These are phyloP conservation scores for Paspalum notatum DNA, from an alignment of 176 grass and related monocot species.

Conservation along the genomic window DNA sequence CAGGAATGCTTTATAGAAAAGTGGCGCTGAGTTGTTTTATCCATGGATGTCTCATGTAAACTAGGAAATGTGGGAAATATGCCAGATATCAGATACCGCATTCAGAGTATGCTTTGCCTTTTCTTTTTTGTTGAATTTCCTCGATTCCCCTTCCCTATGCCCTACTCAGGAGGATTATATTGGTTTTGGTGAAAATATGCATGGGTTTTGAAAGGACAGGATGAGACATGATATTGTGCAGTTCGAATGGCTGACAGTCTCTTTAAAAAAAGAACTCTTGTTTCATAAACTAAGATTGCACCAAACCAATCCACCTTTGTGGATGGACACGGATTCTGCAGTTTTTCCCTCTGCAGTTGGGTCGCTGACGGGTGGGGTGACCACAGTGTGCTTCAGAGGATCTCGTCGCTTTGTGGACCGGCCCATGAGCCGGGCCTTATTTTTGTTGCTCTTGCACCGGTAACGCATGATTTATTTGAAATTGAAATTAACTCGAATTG, in stretches of 20 bases:
- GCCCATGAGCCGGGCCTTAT: neutral
- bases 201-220: neutral
- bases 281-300: neutral
- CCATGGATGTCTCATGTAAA: slow-evolving; percentile 5
- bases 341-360: no score
- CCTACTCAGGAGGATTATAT: neutral
- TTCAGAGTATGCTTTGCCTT: slow-evolving; percentile 6
- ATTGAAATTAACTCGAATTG: no score
- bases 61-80: slow-evolving; percentile 6
- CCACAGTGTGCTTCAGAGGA: no score
- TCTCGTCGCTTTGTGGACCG: no score
- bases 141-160: neutral
- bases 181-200: neutral
- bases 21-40: slow-evolving; percentile 27
- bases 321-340: no score
- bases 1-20: slow-evolving; percentile 34
- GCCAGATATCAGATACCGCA: neutral
- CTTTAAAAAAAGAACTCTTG: neutral
- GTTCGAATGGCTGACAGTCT: neutral
- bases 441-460: neutral
- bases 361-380: no score
- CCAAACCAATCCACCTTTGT: neutral
- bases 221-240: neutral
- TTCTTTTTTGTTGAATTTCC: neutral
- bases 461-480: neutral